Evolutionary conservation across 768 basidiomycete genomes (phyloP).

Genomic region (Clavaria fumosa): DNA sequence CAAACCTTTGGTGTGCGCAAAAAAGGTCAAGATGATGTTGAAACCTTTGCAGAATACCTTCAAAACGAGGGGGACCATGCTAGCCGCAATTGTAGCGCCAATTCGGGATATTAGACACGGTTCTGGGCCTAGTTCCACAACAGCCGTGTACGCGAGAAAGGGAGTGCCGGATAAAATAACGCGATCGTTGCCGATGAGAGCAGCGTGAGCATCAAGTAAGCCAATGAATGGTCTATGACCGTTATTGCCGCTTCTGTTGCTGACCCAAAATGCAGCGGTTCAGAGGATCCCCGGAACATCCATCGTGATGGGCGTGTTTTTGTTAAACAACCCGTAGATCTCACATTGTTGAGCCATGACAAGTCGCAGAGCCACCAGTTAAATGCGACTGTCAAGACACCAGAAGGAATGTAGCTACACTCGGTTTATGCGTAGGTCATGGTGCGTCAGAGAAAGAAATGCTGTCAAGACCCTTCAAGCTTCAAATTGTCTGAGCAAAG

Average conservation of each 20-base stretch:
- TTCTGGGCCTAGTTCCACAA: conserved; percentile 37
- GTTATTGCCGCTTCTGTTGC: conserved; percentile 57
- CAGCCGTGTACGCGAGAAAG: conserved; percentile 72
- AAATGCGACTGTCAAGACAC: too few relatives aligned
- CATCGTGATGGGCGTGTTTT: conserved; percentile 83
- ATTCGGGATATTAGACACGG: conserved; percentile 68
- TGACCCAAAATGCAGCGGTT: conserved; percentile 81
- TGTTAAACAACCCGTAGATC: too few relatives aligned
- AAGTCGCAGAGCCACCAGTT: too few relatives aligned
- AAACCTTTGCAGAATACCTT: conserved; percentile 90
- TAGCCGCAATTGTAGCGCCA: conserved; percentile 65
- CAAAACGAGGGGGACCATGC: conserved; percentile 62
- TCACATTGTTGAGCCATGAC: too few relatives aligned
- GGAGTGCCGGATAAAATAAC: conserved; percentile 85
- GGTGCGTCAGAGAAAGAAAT: too few relatives aligned
- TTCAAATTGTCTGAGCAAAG: too few relatives aligned
- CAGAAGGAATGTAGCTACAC: too few relatives aligned
- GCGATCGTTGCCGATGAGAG: conserved; percentile 80
- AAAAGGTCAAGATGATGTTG: conserved; percentile 57
- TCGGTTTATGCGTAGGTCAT: too few relatives aligned
- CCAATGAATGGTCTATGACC: conserved; percentile 63
- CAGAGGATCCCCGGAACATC: conserved; percentile 81
- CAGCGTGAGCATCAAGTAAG: conserved; percentile 67
- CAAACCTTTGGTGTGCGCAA: conserved; percentile 49
- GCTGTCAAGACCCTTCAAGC: too few relatives aligned